Base-by-base conservation (phyloP, 352 stramenopile genomes). In the Pythium sp. region DNA sequence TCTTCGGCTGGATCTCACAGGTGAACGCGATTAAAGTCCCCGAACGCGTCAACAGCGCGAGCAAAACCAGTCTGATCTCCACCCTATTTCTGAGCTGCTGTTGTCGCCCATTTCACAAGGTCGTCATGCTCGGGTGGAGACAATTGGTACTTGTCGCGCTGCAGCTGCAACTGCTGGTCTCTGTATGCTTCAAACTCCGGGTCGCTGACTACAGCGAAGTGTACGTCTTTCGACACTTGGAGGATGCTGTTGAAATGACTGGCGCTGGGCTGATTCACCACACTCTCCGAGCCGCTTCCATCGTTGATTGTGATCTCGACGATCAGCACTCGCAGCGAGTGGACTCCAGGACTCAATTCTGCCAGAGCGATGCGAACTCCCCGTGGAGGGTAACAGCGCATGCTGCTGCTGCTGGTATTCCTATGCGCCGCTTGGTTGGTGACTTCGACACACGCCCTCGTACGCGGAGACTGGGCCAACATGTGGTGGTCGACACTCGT, bases 261-360 rank as follows among this genome's bases (percentile, higher is more conserved):
- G 32, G 36, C 12, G 9, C 7, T 43, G 36, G 36, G 36, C 9
- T 14, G 6, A 4, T 9, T 14, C 6, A 26, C 18, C 12, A 6
- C 49, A 14, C 53, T n/a, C 12, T 67, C 14, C 5, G 15, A 30
- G n/a, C 43, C 20, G 5, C 3, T 36, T 36, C 15, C 32, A 12
- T 30, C 28, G 3, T 30, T 30, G 20, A 38, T 11, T n/a, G 18
- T 26, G 3, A 30, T 56, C 2, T 67, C 49, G 3, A 54, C 36
- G 47, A 67, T 28, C 32, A 61, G 32, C 24, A 67, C 53, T 8
- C 36, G 62, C 28, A 67, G 32, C 12, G n/a, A 34, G 49, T 67
- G 62, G 5, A 30, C 9, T 3, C 62, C 62, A 28, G 22, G 30
- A 38, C 34, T 58, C 49, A 67, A 11, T 3, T 58, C 38, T 30